These are phyloP conservation scores for Chytriomyces confervae DNA, from an alignment of 192 early-diverging fungal genomes.

Conservation along the genomic window DNA sequence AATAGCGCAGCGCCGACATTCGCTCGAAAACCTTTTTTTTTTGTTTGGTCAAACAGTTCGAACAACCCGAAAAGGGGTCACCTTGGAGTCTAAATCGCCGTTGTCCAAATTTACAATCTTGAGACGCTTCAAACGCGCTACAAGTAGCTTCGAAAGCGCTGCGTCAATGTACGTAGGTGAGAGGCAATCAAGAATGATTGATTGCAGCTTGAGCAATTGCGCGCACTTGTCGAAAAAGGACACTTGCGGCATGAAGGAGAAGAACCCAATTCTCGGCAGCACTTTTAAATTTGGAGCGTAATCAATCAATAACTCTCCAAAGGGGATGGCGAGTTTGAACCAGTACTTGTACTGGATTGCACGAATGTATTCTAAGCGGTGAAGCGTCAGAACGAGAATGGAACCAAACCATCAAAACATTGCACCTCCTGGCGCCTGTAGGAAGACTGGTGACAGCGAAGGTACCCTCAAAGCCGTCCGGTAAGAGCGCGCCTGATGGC, in stretches of 20 bases:
- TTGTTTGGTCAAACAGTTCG: not conserved
- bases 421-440: slow-evolving; percentile 10
- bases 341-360: slow-evolving; percentile 12
- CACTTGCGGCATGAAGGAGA: slow-evolving; percentile 6
- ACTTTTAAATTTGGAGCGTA: slow-evolving; percentile 5
- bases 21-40: no score
- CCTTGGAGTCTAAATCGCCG: not conserved
- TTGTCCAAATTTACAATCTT: slow-evolving; percentile 18
- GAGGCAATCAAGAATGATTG: slow-evolving; percentile 5
- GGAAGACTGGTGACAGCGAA: not conserved
- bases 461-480: no score
- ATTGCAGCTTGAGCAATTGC: not conserved
- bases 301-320: slow-evolving; percentile 9
- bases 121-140: not conserved
- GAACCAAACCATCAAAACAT: not conserved
- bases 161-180: slow-evolving; percentile 9
- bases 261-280: slow-evolving; percentile 11
- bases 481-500: not conserved
- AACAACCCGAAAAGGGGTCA: not conserved
- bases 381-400: not conserved
- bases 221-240: not conserved
- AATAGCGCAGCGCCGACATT: no score
- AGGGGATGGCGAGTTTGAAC: slow-evolving; percentile 4
- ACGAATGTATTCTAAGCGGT: not conserved
- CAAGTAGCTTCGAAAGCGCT: not conserved